Evolutionary conservation across 2,329 filamentous ascomycete species (phyloP).

Genomic region (Leptosphaerulina australis): DNA sequence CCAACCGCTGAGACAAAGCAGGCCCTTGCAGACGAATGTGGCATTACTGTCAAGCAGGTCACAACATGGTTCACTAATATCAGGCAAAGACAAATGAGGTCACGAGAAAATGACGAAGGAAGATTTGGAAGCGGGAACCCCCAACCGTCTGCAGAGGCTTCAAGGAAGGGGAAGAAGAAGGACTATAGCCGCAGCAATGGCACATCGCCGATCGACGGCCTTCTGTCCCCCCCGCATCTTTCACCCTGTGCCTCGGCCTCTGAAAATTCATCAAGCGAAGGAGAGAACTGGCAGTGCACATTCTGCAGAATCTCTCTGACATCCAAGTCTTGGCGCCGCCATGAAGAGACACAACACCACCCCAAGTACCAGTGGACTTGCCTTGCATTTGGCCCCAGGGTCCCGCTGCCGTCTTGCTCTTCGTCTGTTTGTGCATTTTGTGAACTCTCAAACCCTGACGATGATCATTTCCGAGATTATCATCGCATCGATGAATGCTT

Average conservation of each 20-base stretch:
- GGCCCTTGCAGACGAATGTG: slow-evolving; percentile 37
- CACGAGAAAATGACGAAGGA: background rate
- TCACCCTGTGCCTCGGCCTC: slow-evolving; percentile 8
- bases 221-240: slow-evolving; percentile 19
- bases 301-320: slow-evolving; percentile 38
- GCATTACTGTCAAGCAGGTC: slow-evolving; percentile 45
- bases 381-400: slow-evolving; percentile 35
- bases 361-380: slow-evolving; percentile 45
- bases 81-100: slow-evolving; percentile 34
- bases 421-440: slow-evolving; percentile 40
- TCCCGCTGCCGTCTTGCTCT: slow-evolving; percentile 20
- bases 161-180: slow-evolving; percentile 47
- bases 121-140: background rate
- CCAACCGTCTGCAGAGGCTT: slow-evolving; percentile 11
- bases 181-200: slow-evolving; percentile 36
- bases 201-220: slow-evolving; percentile 15
- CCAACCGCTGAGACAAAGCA: slow-evolving; percentile 39
- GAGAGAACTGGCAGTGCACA: slow-evolving; percentile 44
- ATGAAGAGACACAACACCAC: slow-evolving; percentile 47
- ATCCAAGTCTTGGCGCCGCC: slow-evolving; percentile 46
- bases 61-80: slow-evolving; percentile 48
- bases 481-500: slow-evolving; percentile 44
- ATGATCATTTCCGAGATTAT: slow-evolving; percentile 35
- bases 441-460: slow-evolving; percentile 31
- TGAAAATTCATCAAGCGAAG: slow-evolving; percentile 13